Evolutionary conservation across 2,329 filamentous ascomycete genomes (phyloP), one percentile per base, ranked within the genome.

Genomic region (Colletotrichum navitas): DNA sequence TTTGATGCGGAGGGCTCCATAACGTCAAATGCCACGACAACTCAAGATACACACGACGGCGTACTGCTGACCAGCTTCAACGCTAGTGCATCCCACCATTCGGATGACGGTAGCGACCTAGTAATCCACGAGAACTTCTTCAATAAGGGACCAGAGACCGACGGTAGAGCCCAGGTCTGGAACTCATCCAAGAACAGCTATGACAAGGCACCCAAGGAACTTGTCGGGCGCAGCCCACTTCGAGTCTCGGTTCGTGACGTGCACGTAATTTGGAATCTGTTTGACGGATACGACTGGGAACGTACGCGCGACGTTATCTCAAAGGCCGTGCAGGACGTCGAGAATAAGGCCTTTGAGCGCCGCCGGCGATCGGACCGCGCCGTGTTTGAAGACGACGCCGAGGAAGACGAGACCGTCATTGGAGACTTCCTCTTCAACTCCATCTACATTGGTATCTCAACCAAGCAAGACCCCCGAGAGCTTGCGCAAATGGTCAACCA

Each of bases 371-470:
- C 84, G 55, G 86, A 88, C 7, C 85, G 87, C 64, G 83, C 87
- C 11, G 85, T 88, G 65, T 77, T 82, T 79, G 89, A 80, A 77
- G 92, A 91, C 64, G 91, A 91, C 45, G 91, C 95, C 32, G 88
- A 92, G 29, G 93, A 97, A 60, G 92, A 95, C 54, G 93, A 95
- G 80, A 93, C 91, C 16, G 93, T 93, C 7, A 97, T 98, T 80
- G 94, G 94, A 7, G 97, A 99, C 79, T 97, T 97, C 76, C 86
- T 99, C 21, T 99, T 99, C 87, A 98, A 99, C 79, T 99, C 96
- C 0, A 97, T 99, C 66, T 99, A 98, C 83, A 98, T 99, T 76
- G 94, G 93, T 18, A 93, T 99, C 24, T 93, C 95, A 0, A 88
- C 93, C 14, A 96, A 95, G 76, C 90, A 92, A 69, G 95, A 98